Evolutionary conservation across 805 yeast species (phyloP).

Genomic region (Kuraishia hungarica): DNA sequence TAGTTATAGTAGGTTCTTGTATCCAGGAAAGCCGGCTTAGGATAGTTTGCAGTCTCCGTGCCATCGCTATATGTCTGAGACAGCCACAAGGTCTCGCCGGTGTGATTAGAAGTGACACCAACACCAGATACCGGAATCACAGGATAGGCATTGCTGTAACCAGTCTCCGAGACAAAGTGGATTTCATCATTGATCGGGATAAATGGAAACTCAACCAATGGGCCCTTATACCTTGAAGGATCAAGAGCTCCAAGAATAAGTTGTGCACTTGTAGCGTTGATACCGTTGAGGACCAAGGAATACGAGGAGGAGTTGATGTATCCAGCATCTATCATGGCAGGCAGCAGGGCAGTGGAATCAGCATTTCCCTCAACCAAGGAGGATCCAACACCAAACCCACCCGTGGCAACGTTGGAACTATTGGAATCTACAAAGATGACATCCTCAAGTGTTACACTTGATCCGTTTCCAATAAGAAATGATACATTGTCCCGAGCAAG

Average conservation of each 20-base stretch:
- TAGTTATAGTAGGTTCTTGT: conserved; percentile 39
- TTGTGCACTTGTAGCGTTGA: conserved; percentile 19
- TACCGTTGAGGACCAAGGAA: conserved; percentile 31
- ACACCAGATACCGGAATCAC: conserved; percentile 38
- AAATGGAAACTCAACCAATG: conserved; percentile 39
- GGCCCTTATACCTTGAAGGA: conserved; percentile 33
- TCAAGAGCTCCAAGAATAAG: conserved; percentile 56
- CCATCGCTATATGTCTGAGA: conserved; percentile 29
- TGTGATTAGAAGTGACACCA: conserved; percentile 25
- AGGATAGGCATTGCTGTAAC: conserved; percentile 21
- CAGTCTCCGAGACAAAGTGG: conserved; percentile 15
- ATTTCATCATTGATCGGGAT: conserved; percentile 28
- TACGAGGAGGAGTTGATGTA: conserved; percentile 30
- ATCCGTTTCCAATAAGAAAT: not conserved
- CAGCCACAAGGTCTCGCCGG: conserved; percentile 18
- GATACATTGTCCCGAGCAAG: conserved; percentile 16
- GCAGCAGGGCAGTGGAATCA: conserved; percentile 22
- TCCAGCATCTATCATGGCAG: conserved; percentile 19
- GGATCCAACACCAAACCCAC: conserved; percentile 40
- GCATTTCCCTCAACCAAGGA: conserved; percentile 10
- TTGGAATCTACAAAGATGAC: conserved; percentile 26
- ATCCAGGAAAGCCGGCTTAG: conserved; percentile 51
- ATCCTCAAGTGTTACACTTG: not conserved
- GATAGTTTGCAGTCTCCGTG: conserved; percentile 24
- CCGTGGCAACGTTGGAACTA: conserved; percentile 26